These are phyloP conservation scores for Crotalaria pallida DNA, from an alignment of 306 rosid species.

Conservation along the genomic window DNA sequence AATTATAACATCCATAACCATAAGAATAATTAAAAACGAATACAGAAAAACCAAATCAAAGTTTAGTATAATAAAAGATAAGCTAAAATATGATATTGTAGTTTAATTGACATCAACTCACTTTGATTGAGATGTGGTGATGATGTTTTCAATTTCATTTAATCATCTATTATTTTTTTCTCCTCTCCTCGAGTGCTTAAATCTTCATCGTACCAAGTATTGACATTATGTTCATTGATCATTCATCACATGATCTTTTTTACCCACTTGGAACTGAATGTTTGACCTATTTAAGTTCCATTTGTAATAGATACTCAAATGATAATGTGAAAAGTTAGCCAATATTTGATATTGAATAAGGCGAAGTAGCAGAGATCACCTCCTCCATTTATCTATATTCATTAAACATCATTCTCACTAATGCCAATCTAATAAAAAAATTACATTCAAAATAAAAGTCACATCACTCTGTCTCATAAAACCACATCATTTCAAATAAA, in stretches of 20 bases:
- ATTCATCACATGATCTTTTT: not conserved
- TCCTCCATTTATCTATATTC: not conserved
- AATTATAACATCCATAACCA: not conserved
- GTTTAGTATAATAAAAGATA: not conserved
- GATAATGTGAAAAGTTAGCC: not conserved
- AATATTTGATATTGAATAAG: not conserved
- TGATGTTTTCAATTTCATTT: not conserved
- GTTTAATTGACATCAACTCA: not conserved
- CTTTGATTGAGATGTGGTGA: not conserved
- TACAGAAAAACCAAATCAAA: not conserved
- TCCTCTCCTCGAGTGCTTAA: not conserved
- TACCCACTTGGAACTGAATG: not conserved
- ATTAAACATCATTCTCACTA: not conserved
- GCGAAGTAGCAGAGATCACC: not conserved
- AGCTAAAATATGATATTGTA: too few species aligned
- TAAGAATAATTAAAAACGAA: not conserved
- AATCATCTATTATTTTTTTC: not conserved
- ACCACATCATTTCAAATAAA: not conserved
- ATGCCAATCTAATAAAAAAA: not conserved
- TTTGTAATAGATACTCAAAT: not conserved
- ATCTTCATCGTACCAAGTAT: not conserved
- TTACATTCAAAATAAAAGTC: not conserved
- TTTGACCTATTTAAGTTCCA: not conserved
- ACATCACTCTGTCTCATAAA: not conserved
- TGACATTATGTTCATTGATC: not conserved